Percentiles rank a stretch among this genome's conserved stretches.
phyloP scores from a whole-genome alignment of 1,284 basidiomycete species.

The Volvariella volvacea region DNA sequence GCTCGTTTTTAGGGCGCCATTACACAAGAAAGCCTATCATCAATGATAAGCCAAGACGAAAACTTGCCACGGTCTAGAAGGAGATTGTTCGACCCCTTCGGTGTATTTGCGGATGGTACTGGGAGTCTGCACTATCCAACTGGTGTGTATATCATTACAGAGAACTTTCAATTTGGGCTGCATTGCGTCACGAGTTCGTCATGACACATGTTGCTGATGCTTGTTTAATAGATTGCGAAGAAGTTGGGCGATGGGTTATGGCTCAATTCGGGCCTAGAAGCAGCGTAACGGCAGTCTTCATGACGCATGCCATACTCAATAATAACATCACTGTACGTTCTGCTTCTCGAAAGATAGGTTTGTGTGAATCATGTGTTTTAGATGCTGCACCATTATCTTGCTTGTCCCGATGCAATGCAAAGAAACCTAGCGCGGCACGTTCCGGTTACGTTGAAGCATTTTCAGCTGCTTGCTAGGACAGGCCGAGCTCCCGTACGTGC shows the following conservation, averaged over 20 bases:
- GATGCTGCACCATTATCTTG: conserved; percentile 42
- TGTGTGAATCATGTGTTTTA: conserved; percentile 15
- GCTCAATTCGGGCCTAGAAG: conserved; percentile 47
- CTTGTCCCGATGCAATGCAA: conserved; percentile 20
- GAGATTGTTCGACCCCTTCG: conserved; percentile 40
- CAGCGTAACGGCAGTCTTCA: conserved; percentile 55
- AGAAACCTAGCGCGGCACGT: conserved; percentile 30
- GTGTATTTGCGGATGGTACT: conserved; percentile 32
- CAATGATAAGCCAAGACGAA: conserved; percentile 67
- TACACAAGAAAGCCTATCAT: conserved; percentile 57
- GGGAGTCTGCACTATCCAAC: conserved; percentile 46
- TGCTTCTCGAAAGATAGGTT: neutral
- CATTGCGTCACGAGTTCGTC: neutral
- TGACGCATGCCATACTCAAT: conserved; percentile 66
- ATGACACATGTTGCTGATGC: neutral
- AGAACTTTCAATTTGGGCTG: neutral
- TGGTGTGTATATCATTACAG: conserved; percentile 29
- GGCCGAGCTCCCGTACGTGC: conserved; percentile 51
- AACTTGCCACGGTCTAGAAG: conserved; percentile 48
- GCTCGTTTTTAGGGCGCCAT: conserved; percentile 55
- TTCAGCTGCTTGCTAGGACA: conserved; percentile 57
- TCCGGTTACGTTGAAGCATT: conserved; percentile 69
- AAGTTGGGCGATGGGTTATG: conserved; percentile 55
- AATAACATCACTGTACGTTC: conserved; percentile 42
- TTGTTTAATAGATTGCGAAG: conserved; percentile 38